Conservation (phyloP, 169 alveolate species). For the Cryptosporidium bovis region DNA sequence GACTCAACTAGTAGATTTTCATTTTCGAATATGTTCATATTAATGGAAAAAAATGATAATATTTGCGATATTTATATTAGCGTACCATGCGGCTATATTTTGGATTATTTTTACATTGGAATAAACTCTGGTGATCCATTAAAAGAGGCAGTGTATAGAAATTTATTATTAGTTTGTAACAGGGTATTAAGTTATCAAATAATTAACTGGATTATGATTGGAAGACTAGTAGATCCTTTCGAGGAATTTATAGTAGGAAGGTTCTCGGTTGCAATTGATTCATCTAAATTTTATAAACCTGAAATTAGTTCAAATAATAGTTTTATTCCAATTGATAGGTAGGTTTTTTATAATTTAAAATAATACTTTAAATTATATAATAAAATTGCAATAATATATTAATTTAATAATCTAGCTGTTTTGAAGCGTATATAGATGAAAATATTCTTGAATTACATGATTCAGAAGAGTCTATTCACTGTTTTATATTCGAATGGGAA, state of each 20-base stretch:
- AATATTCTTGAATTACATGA: background rate
- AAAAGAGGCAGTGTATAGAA: slow-evolving; percentile 24
- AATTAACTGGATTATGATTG: slow-evolving; percentile 48
- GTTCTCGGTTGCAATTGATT: slow-evolving; percentile 29
- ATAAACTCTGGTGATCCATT: slow-evolving; percentile 23
- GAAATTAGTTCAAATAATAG: background rate
- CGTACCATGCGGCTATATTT: slow-evolving; percentile 51
- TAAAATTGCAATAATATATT: background rate
- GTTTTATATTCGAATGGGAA: slow-evolving; percentile 49
- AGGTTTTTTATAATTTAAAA: background rate
- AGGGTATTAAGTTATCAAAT: slow-evolving; percentile 53
- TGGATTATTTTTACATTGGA: slow-evolving; percentile 46
- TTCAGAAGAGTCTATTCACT: slow-evolving; percentile 34
- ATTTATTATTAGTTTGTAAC: slow-evolving; percentile 40
- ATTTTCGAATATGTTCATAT: slow-evolving; percentile 18
- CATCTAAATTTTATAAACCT: background rate
- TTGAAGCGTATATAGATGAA: slow-evolving; percentile 35
- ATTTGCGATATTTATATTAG: slow-evolving; percentile 40
- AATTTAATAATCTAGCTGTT: slow-evolving; percentile 14
- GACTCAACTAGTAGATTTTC: slow-evolving; percentile 42
- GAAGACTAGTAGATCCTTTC: slow-evolving; percentile 63
- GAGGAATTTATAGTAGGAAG: slow-evolving; percentile 56
- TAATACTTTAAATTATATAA: background rate
- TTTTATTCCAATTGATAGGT: slow-evolving; percentile 60
- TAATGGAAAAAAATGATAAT: slow-evolving; percentile 35